These are phyloP conservation scores for Danielia reshetovae DNA, from an alignment of 805 yeast genomes.

Conservation along the genomic window DNA sequence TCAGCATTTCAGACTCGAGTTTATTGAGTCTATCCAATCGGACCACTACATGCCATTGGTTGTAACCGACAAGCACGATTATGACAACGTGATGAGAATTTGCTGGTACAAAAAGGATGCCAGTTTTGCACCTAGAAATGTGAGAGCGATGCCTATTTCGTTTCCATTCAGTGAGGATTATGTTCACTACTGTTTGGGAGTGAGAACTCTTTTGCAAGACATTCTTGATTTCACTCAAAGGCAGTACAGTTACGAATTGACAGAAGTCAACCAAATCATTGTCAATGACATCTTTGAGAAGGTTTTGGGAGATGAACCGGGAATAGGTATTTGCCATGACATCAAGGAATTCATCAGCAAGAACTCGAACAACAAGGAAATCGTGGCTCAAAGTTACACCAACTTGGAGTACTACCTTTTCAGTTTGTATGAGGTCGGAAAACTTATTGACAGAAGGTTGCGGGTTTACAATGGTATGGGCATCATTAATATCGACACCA, in stretches of 20 bases:
- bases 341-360: slow-evolving; percentile 56
- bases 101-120: slow-evolving; percentile 67
- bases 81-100: slow-evolving; percentile 57
- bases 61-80: slow-evolving; percentile 55
- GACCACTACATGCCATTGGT: slow-evolving; percentile 90
- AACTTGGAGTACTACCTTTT: slow-evolving; percentile 82
- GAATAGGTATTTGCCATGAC: slow-evolving; percentile 55
- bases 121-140: slow-evolving; percentile 38
- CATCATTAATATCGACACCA: slow-evolving; percentile 36
- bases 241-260: slow-evolving; percentile 60
- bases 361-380: slow-evolving; percentile 77
- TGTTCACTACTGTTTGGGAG: slow-evolving; percentile 77
- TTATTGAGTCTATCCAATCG: slow-evolving; percentile 57
- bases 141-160: slow-evolving; percentile 54
- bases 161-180: slow-evolving; percentile 85
- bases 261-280: slow-evolving; percentile 54
- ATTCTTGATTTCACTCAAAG: slow-evolving; percentile 62
- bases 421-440: slow-evolving; percentile 69
- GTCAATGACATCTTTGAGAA: slow-evolving; percentile 61
- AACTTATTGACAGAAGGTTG: slow-evolving; percentile 34
- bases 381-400: slow-evolving; percentile 81
- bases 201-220: slow-evolving; percentile 61
- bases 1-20: slow-evolving; percentile 55
- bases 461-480: slow-evolving; percentile 37
- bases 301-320: slow-evolving; percentile 49